Percentiles rank a stretch among this genome's conserved stretches.
Conservation (phyloP, 208 protist genomes). For the Acanthamoeba quina region DNA sequence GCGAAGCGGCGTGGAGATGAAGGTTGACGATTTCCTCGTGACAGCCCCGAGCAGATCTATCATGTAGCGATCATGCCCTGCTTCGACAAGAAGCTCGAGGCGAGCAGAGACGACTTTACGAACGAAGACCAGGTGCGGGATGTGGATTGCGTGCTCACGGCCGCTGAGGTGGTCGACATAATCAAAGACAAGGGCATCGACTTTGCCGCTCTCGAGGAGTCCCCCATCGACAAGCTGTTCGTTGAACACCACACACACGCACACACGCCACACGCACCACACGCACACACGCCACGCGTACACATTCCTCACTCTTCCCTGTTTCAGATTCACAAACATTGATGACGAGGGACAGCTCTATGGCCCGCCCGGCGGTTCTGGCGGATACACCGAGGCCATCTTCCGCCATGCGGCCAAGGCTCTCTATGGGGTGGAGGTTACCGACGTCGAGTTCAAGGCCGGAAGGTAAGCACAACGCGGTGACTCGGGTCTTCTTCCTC, state of each 20-base stretch:
- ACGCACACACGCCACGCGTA: background rate
- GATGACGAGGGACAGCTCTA: conserved; percentile 25
- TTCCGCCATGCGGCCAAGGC: conserved; percentile 85
- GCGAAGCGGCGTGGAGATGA: no score
- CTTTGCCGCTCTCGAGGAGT: conserved; percentile 71
- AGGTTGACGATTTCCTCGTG: background rate
- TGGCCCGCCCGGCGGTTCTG: conserved; percentile 67
- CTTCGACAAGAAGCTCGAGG: conserved; percentile 99
- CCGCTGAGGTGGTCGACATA: conserved; percentile 93
- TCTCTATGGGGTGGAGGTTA: conserved; percentile 87
- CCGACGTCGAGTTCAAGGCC: conserved; percentile 78
- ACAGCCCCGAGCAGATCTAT: conserved; percentile 88
- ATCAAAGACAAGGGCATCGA: conserved; percentile 88
- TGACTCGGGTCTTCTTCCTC: background rate
- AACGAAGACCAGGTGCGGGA: conserved; percentile 84
- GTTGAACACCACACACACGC: background rate
- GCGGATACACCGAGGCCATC: conserved; percentile 88
- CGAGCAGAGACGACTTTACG: conserved; percentile 93
- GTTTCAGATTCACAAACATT: conserved; percentile 49
- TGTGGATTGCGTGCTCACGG: conserved; percentile 97
- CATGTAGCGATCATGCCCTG: conserved; percentile 98
- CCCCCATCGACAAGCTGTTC: conserved; percentile 66
- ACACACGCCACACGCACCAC: no score
- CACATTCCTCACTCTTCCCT: background rate
- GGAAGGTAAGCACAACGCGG: conserved; percentile 12